These are phyloP conservation scores for Chlorella sorokiniana DNA, from an alignment of 139 green algal genomes.

Conservation along the genomic window DNA sequence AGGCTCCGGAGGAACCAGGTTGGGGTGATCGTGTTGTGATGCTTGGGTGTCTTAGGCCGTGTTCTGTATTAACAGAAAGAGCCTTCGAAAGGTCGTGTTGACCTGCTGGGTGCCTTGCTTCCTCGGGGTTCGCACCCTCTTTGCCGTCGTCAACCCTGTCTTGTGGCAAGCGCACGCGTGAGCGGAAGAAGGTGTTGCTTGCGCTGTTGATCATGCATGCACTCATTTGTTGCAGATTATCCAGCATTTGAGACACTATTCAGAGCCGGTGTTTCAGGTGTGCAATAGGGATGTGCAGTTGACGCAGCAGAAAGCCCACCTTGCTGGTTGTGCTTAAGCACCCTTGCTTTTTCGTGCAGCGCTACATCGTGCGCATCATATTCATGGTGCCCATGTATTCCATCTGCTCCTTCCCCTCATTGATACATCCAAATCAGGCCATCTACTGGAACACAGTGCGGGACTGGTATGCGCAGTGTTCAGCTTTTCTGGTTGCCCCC, in stretches of 20 bases:
- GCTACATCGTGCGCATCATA: slow-evolving; percentile 97
- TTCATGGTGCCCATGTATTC: slow-evolving; percentile 97
- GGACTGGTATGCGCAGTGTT: slow-evolving; percentile 82
- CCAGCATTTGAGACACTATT: slow-evolving; percentile 91
- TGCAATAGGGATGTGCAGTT: no score
- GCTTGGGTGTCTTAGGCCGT: not conserved
- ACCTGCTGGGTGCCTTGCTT: no score
- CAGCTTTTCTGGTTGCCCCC: not conserved
- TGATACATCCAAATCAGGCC: slow-evolving; percentile 68
- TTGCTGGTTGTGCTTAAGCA: no score
- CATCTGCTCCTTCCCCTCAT: slow-evolving; percentile 78
- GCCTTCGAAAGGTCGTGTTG: no score
- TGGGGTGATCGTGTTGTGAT: not conserved
- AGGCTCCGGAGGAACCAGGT: not conserved
- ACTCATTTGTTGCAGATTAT: slow-evolving; percentile 75
- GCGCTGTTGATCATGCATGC: not conserved
- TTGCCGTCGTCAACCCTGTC: no score
- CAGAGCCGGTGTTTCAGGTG: slow-evolving; percentile 87
- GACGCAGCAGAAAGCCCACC: no score
- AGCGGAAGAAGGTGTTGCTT: no score
- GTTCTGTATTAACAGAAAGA: not conserved
- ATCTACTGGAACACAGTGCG: slow-evolving; percentile 91
- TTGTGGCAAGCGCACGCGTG: no score
- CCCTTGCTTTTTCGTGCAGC: slow-evolving; percentile 54
- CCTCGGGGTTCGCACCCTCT: no score